Base-by-base conservation (phyloP, 257 asterid genomes). In the Nicotiana otophora region DNA sequence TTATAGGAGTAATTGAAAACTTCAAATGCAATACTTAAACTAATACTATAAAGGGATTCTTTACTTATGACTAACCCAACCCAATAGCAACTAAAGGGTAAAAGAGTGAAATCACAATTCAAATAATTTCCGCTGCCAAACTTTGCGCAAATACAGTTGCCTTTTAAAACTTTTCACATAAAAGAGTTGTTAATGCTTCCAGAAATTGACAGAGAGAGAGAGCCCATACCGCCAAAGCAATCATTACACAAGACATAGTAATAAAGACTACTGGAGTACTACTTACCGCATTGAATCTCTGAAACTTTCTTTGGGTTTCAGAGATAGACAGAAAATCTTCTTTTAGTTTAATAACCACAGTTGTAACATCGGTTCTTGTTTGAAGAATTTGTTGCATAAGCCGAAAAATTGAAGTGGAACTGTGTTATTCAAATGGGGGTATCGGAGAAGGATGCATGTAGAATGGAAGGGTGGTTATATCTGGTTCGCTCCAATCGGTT, bases 391-490 rank as follows among this genome's bases (percentile, higher is more conserved):
- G 33, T 10, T 63, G 14, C 14, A 63, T 28, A 63, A 63, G 60
- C 20, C 8, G 42, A 26, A 5, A 23, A 48, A 26, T 48, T 75
- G 80, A 75, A 48, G 62, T 51, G 63, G 14, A 46, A 46, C 7
- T 14, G 34, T 14, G 34, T 70, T 70, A 20, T 70, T 48, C 14
- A 79, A 82, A 91, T 92, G 93, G 91, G 84, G 85, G 88, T 84
- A 83, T 82, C 91, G 7, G 91, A 86, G 86, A 87, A 74, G 82
- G 97, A 91, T 79, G 89, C 91, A 62, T 90, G 92, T 20, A 88
- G 90, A 82, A 94, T 92, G 98, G 98, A 96, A 65, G 99, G 99
- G 20, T 96, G 99, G 99, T 78, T 96, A 88, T 90, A 93, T 91
- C 83, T 89, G 89, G 93, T 94, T 78, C 94, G 98, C 78, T 94